Conservation (phyloP, 2,329 filamentous ascomycete species). For the Pseudocercospora crystallina region DNA sequence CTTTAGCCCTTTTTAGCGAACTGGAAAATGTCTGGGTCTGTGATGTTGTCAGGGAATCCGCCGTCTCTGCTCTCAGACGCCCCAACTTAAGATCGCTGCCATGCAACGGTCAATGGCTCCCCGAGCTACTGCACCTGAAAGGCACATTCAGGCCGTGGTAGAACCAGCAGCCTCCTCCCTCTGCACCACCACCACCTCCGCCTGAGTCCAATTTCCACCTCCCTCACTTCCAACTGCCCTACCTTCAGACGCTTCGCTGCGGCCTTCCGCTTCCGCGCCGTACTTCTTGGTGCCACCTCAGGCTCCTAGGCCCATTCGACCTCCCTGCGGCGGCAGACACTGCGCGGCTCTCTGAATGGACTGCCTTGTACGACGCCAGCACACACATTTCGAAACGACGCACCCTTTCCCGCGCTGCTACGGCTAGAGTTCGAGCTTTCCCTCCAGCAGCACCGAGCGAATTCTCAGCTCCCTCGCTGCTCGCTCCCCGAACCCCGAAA, state of each 20-base stretch:
- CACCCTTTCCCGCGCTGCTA: no score
- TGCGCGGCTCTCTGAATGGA: conserved; percentile 17
- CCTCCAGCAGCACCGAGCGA: no score
- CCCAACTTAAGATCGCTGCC: conserved; percentile 24
- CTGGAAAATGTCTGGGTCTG: background rate
- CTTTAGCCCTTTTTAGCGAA: conserved; percentile 12
- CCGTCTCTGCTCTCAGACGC: conserved; percentile 15
- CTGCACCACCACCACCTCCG: no score
- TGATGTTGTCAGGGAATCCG: conserved; percentile 17
- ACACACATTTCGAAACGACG: conserved; percentile 1
- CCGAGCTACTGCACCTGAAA: conserved; percentile 21
- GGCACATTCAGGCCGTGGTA: no score
- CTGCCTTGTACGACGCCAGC: conserved; percentile 6
- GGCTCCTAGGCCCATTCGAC: background rate
- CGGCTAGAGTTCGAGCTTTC: no score
- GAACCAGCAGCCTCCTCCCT: no score
- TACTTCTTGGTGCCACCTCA: conserved; percentile 10
- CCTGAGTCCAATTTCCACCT: background rate
- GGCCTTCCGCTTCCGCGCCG: conserved; percentile 17
- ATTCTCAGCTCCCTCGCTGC: background rate
- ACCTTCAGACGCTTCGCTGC: conserved; percentile 10
- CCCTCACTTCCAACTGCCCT: conserved; percentile 1
- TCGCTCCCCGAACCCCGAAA: background rate
- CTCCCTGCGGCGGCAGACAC: conserved; percentile 6
- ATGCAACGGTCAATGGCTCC: conserved; percentile 21